Conservation (phyloP, 1,284 basidiomycete genomes). For the Xerocomus nothofagi region DNA sequence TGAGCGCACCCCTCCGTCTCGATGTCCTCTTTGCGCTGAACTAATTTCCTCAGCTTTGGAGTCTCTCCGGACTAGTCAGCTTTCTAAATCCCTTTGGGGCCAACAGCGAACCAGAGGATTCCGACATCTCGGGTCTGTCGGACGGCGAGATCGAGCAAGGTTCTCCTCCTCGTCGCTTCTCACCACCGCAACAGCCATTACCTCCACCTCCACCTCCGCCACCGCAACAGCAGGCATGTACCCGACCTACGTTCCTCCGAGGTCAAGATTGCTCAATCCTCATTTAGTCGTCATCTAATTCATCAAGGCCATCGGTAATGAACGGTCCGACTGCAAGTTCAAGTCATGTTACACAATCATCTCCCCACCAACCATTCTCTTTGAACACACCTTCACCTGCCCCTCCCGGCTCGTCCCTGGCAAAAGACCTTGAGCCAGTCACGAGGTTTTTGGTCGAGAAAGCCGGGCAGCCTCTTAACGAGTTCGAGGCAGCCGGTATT, state of each 20-base stretch:
- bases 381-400: conserved; percentile 12
- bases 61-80: conserved; percentile 45
- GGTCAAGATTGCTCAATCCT: conserved; percentile 29
- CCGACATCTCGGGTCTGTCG: conserved; percentile 20
- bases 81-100: conserved; percentile 48
- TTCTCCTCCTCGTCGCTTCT: conserved; percentile 23
- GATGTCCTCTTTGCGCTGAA: not conserved
- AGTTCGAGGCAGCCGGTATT: conserved; percentile 54
- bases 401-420: conserved; percentile 30
- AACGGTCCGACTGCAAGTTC: conserved; percentile 15
- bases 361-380: conserved; percentile 22
- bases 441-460: conserved; percentile 45
- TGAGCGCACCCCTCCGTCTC: conserved; percentile 24
- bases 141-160: conserved; percentile 32
- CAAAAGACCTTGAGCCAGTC: conserved; percentile 46
- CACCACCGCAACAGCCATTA: conserved; percentile 21
- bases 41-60: conserved; percentile 46
- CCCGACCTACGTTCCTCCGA: conserved; percentile 18
- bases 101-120: conserved; percentile 23
- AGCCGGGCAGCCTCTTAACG: conserved; percentile 46
- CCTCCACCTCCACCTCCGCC: conserved; percentile 19
- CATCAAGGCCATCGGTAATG: conserved; percentile 14
- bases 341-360: conserved; percentile 17
- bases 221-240: conserved; percentile 32
- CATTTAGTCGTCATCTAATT: conserved; percentile 26